Base-by-base conservation (phyloP, 2,329 filamentous ascomycete genomes). In the Aureobasidium melanogenum region DNA sequence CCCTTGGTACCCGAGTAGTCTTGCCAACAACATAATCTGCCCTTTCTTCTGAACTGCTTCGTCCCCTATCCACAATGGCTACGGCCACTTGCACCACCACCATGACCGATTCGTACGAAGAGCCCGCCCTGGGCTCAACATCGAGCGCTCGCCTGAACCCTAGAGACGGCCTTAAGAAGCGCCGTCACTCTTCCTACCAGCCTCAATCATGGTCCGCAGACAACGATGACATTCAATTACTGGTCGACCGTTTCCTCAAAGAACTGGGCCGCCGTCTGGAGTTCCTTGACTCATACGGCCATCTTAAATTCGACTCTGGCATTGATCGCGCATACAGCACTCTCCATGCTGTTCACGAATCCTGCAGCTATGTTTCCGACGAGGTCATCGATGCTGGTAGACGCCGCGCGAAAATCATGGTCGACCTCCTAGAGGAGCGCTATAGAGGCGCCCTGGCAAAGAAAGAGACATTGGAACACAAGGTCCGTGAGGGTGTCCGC, bases 361-460 rank as follows among this genome's bases (percentile, higher is more conserved):
- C 91, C 68, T 99, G 94, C 74, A 91, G 90, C 41, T 86, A 92
- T 65, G 91, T 93, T 22, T 95, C 92, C 0, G 93, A 91, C 64
- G 93, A 94, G 70, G 84, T 97, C 50, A 84, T 97, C 67, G 94
- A 91, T 61, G 89, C 89, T 39, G 92, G 94, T 24, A 87, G 89
- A 57, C 85, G 90, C 65, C 84, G 91, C 63, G 85, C 95, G 63
- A 88, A 90, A 65, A 84, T 97, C 62, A 87, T 97, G 77, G 91
- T 99, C 36, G 93, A 97, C 68, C 96, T 91, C 0, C 79, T 99
- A 15, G 94, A 99, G 73, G 82, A 82, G 30, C 83, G 89, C 65
- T 99, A 97, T 74, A 87, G 95, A 64, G 89, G 94, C 67, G 91
- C 89, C 1, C 76, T 99, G 65, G 87, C 84, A 17, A 89, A 88